Base-by-base conservation (phyloP, 345 rosid genomes). In the Carallia pectinifolia region DNA sequence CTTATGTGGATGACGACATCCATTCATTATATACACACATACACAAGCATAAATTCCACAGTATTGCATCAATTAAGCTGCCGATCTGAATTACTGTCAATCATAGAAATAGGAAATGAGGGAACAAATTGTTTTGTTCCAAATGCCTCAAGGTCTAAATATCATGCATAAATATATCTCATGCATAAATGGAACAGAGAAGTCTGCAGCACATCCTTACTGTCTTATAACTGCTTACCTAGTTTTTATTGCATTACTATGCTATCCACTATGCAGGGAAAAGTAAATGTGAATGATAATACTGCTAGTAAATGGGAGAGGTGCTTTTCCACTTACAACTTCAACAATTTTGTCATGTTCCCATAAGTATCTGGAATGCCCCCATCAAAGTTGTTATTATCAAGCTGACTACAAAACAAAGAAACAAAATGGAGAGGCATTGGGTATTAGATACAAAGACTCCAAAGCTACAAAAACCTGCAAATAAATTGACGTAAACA, bases 341-440 rank as follows among this genome's bases (percentile, higher is more conserved):
- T 95, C 84, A 90, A 77, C 74, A 95, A 81, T 59, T 84, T 85
- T 53, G 92, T 75, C 92, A 95, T 89, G 80, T 82, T 86, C 65
- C 84, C 78, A 54, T 87, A 95, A 66, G 97, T 80, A 55, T 34
- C 76, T 62, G 99, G 99, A 78, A 95, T 95, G 84, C 60, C 58
- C 69, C 99, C 97, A 29, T 82, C 84, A 48, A 95, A 95, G 80
- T 89, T 77, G 88, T 95, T 95, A 79, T 92, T 92, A 76, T 95
- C 99, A 53, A 88, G 83, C 71, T 95, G 99, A 61, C 99, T 95
- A 89, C 83, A 82, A 74, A 78, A 70, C 40, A 34, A 71, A 76
- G 40, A 78, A 72, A 78, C 8, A 19, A 34, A 16, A 37, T 38
- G 36, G 37, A 23, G 53, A 33, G 30, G 10, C 29, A 34, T 54